Evolutionary conservation across 129 eudicot species (phyloP).

Genomic region (Erigeron canadensis): DNA sequence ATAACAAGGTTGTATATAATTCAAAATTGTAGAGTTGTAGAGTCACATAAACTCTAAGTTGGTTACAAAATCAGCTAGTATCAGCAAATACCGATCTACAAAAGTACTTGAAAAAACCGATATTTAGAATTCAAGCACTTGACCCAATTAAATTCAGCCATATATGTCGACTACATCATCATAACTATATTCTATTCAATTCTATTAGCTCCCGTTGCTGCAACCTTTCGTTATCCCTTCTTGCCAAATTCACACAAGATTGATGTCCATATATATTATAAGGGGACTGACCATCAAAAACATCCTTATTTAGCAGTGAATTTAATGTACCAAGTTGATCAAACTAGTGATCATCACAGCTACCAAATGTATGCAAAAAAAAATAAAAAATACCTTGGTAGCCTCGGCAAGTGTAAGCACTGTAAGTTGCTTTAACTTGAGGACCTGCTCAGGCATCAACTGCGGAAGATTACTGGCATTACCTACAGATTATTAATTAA

Average conservation of each 20-base stretch:
- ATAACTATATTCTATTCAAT: background rate
- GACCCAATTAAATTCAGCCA: too few species aligned
- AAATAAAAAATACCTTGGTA: constrained; percentile 56
- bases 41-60: too few species aligned
- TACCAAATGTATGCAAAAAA: constrained; percentile 4
- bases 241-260: constrained; percentile 7
- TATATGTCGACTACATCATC: constrained; percentile 8
- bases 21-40: too few species aligned
- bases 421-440: constrained; percentile 89
- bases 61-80: too few species aligned
- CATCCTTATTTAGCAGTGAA: constrained; percentile 4
- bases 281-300: background rate
- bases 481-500: constrained; percentile 42
- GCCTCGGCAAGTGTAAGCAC: constrained; percentile 89
- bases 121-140: too few species aligned
- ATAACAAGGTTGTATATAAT: too few species aligned
- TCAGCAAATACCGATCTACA: too few species aligned
- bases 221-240: background rate
- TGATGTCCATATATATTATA: background rate
- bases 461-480: constrained; percentile 62
- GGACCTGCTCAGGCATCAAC: constrained; percentile 77
- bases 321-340: constrained; percentile 12
- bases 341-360: constrained; percentile 4
- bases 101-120: too few species aligned
- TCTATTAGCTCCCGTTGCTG: constrained; percentile 1